Conservation (phyloP, 2,329 filamentous ascomycete genomes). For the Plectosphaerella sp. region DNA sequence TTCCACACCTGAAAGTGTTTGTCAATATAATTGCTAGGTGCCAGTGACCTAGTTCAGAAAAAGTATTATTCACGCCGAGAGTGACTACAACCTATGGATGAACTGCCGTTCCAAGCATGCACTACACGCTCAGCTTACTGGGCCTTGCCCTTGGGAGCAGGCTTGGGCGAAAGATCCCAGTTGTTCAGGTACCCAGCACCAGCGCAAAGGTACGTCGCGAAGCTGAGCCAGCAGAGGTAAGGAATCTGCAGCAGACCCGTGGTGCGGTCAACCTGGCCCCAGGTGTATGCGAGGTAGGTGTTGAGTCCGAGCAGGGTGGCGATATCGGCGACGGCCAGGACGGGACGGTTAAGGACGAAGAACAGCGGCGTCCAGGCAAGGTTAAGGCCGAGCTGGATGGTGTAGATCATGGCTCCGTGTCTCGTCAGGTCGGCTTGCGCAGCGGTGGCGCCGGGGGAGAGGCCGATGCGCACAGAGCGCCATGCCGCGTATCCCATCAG, state of each 20-base stretch:
- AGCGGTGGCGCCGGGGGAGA: constrained; percentile 50
- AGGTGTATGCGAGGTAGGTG: constrained; percentile 70
- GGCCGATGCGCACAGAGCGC: constrained; percentile 63
- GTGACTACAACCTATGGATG: too few species aligned
- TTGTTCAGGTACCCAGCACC: constrained; percentile 64
- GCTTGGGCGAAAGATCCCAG: constrained; percentile 51
- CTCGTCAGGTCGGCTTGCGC: constrained; percentile 55
- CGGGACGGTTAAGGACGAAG: constrained; percentile 71
- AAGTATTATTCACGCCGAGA: too few species aligned
- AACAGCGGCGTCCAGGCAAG: constrained; percentile 90
- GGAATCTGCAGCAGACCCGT: constrained; percentile 73
- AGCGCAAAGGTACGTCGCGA: constrained; percentile 79
- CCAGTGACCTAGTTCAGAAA: too few species aligned
- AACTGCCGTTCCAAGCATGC: too few species aligned
- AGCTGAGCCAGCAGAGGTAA: constrained; percentile 81
- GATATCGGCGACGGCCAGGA: constrained; percentile 72
- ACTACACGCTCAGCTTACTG: constrained; percentile 3
- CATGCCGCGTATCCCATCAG: constrained; percentile 88
- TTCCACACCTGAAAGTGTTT: too few species aligned
- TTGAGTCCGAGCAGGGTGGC: constrained; percentile 67
- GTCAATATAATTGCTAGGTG: too few species aligned
- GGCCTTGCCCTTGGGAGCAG: constrained; percentile 13
- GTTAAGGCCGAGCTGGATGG: constrained; percentile 80
- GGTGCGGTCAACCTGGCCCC: constrained; percentile 67
- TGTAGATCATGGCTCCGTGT: constrained; percentile 75